These are phyloP conservation scores for Ammopiptanthus mongolicus DNA, from an alignment of 306 rosid species.

Conservation along the genomic window DNA sequence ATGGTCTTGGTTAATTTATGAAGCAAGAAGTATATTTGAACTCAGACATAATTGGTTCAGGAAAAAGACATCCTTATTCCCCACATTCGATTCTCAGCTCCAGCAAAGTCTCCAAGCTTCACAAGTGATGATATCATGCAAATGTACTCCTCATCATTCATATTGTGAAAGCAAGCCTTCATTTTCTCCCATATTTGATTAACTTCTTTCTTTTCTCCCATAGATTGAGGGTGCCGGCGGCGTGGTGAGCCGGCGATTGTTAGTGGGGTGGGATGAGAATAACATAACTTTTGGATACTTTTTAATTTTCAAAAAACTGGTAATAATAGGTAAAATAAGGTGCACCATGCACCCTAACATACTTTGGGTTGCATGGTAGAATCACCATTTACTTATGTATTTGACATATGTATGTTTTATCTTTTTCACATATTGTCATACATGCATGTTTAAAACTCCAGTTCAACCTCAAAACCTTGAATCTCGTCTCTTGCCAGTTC, in stretches of 20 bases:
- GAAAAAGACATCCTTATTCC: slow-evolving; percentile 72
- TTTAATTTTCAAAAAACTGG: too few species aligned
- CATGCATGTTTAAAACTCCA: too few species aligned
- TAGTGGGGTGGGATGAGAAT: too few species aligned
- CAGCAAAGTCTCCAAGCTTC: slow-evolving; percentile 60
- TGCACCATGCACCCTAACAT: too few species aligned
- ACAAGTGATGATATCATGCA: slow-evolving; percentile 84
- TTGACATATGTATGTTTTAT: background rate
- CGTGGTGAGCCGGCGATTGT: too few species aligned
- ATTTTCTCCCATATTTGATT: slow-evolving; percentile 64
- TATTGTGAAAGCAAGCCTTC: slow-evolving; percentile 54
- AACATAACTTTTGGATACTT: too few species aligned
- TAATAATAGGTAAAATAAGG: too few species aligned
- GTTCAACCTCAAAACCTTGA: background rate
- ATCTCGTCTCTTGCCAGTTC: too few species aligned
- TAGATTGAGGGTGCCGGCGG: background rate
- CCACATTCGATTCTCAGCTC: slow-evolving; percentile 64
- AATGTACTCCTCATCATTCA: slow-evolving; percentile 71
- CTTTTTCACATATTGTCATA: background rate
- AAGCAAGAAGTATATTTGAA: slow-evolving; percentile 73
- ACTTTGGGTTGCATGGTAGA: too few species aligned
- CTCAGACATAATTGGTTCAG: slow-evolving; percentile 59
- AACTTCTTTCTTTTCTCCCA: slow-evolving; percentile 72
- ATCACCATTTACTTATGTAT: too few species aligned
- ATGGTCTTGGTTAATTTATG: slow-evolving; percentile 58